Evolutionary conservation across 2,329 filamentous ascomycete species (phyloP).

Genomic region (Claviceps spartinae): DNA sequence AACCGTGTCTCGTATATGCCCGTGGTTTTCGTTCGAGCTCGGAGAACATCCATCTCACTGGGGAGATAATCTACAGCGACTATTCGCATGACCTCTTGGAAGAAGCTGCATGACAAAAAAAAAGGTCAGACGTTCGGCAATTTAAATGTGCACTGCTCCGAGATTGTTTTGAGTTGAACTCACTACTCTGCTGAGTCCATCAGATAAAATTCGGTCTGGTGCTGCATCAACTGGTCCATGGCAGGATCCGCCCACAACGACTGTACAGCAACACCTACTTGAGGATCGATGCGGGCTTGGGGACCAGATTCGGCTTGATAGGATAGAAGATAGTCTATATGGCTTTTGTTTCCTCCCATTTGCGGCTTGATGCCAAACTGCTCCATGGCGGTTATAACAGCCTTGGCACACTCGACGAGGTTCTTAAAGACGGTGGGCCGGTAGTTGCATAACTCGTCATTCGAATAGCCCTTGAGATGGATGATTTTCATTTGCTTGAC

Average conservation of each 20-base stretch:
- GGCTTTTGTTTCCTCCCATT: constrained; percentile 55
- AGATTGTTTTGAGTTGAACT: constrained; percentile 19
- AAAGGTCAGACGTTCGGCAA: neutral
- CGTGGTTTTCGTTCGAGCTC: constrained; percentile 93
- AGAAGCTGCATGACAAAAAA: constrained; percentile 56
- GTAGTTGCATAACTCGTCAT: constrained; percentile 88
- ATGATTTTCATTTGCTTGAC: constrained; percentile 99
- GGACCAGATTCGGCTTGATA: constrained; percentile 88
- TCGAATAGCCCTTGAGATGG: constrained; percentile 91
- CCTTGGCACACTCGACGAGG: constrained; percentile 89
- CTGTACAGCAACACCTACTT: constrained; percentile 70
- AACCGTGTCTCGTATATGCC: constrained; percentile 99
- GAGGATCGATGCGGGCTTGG: constrained; percentile 66
- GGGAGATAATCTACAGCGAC: constrained; percentile 75
- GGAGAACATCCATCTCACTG: constrained; percentile 85
- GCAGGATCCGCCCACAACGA: constrained; percentile 84
- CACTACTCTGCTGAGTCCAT: constrained; percentile 99
- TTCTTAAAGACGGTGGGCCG: constrained; percentile 97
- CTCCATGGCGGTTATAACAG: constrained; percentile 79
- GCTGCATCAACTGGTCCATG: constrained; percentile 71
- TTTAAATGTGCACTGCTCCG: neutral
- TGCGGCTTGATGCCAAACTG: constrained; percentile 79
- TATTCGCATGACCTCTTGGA: constrained; percentile 83
- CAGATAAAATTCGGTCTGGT: constrained; percentile 94
- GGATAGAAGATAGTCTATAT: constrained; percentile 68